These are phyloP conservation scores for Sporisorium iseilematis-ciliati DNA, from an alignment of 1,284 basidiomycete genomes.

Conservation along the genomic window DNA sequence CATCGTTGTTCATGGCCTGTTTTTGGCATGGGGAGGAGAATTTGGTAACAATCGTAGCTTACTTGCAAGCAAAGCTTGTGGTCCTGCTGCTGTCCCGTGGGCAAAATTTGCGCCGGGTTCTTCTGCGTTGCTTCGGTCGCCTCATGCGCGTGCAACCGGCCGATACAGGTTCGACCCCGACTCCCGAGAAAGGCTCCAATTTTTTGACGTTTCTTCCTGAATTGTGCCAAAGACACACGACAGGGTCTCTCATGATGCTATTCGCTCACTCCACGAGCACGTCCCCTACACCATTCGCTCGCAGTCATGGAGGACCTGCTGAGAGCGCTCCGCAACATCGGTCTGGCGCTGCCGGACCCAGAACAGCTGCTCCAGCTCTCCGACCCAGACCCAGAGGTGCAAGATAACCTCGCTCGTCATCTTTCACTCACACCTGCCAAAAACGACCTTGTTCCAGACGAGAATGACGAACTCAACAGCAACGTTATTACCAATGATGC, in stretches of 20 bases:
- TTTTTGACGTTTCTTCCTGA: conserved; percentile 42
- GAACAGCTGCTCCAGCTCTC: conserved; percentile 65
- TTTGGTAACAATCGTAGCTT: conserved; percentile 63
- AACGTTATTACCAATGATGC: neutral
- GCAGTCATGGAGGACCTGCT: conserved; percentile 64
- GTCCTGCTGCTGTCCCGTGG: conserved; percentile 73
- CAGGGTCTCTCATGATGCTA: neutral
- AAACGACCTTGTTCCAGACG: conserved; percentile 20
- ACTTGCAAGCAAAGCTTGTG: conserved; percentile 56
- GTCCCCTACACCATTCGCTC: neutral
- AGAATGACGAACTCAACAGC: conserved; percentile 1
- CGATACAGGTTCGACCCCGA: conserved; percentile 2
- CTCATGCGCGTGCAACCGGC: too few relatives aligned
- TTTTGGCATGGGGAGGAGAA: conserved; percentile 82
- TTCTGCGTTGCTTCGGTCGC: too few relatives aligned
- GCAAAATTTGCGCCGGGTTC: conserved; percentile 74
- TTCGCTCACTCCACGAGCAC: neutral
- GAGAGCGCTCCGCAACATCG: conserved; percentile 61
- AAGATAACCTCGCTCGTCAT: conserved; percentile 61
- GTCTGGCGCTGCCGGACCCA: conserved; percentile 55
- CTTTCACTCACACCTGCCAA: conserved; percentile 56
- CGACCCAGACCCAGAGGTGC: conserved; percentile 54
- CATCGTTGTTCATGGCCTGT: conserved; percentile 85
- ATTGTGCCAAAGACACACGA: conserved; percentile 15
- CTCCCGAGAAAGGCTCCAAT: conserved; percentile 20